Percentiles rank a stretch among this genome's conserved stretches.
phyloP scores from a whole-genome alignment of 768 basidiomycete genomes.

The Cystofilobasidium macerans region DNA sequence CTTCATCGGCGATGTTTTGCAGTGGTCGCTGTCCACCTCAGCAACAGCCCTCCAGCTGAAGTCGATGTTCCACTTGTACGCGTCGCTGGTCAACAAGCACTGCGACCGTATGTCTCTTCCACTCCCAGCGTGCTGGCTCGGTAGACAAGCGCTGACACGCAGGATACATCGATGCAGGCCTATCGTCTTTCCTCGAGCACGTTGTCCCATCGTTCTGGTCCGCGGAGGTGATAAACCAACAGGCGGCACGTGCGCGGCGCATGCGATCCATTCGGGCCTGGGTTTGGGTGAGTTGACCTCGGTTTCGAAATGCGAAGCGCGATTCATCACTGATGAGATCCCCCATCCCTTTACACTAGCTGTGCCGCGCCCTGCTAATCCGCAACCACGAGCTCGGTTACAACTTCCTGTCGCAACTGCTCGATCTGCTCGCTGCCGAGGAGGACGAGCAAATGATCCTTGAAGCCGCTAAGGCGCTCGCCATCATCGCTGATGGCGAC shows the following conservation, averaged over 20 bases:
- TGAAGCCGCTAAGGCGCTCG: constrained; percentile 66
- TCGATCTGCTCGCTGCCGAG: constrained; percentile 57
- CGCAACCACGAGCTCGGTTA: constrained; percentile 55
- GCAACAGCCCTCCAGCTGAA: constrained; percentile 32
- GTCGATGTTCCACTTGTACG: constrained; percentile 40
- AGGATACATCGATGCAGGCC: too few species aligned
- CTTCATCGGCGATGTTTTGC: constrained; percentile 49
- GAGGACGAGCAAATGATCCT: constrained; percentile 45
- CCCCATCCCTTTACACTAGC: constrained; percentile 44
- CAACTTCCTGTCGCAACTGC: constrained; percentile 52
- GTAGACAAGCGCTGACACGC: too few species aligned
- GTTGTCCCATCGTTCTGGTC: constrained; percentile 46
- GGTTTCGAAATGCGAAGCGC: constrained; percentile 10
- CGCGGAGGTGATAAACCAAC: constrained; percentile 40
- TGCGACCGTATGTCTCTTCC: constrained; percentile 47
- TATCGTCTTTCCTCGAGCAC: constrained; percentile 28
- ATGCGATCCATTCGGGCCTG: constrained; percentile 18
- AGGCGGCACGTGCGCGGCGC: constrained; percentile 1
- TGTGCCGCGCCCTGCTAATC: constrained; percentile 66
- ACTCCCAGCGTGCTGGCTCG: too few species aligned
- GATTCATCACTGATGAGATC: too few species aligned
- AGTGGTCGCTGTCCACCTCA: constrained; percentile 49
- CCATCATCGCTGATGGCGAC: constrained; percentile 48
- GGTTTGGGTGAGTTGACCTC: constrained; percentile 26
- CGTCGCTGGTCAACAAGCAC: constrained; percentile 69